These are phyloP conservation scores for Williopsis jadinii DNA, from an alignment of 1,139 yeast species.

Conservation along the genomic window DNA sequence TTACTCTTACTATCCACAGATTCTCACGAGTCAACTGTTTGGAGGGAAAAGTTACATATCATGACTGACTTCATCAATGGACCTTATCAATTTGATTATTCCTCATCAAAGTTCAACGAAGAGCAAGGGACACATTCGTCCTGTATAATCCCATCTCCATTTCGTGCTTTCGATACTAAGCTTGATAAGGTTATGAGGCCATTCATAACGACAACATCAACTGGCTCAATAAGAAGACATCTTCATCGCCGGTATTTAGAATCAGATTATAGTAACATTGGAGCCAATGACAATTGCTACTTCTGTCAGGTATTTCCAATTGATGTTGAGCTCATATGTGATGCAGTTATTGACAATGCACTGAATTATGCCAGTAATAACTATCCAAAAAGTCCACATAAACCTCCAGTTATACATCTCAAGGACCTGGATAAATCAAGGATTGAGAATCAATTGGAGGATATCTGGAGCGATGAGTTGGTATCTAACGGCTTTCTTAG, in stretches of 20 bases:
- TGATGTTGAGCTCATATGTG: slow-evolving; percentile 4
- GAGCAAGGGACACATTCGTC: slow-evolving; percentile 19
- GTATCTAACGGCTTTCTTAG: slow-evolving; percentile 3
- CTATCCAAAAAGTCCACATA: too few species aligned
- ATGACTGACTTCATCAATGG: slow-evolving; percentile 37
- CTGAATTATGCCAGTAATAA: too few species aligned
- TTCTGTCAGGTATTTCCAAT: slow-evolving; percentile 15
- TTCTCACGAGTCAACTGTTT: slow-evolving; percentile 30
- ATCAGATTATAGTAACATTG: too few species aligned
- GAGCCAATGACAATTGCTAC: slow-evolving; percentile 12
- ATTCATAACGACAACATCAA: too few species aligned
- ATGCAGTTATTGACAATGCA: too few species aligned
- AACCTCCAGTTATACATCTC: not conserved
- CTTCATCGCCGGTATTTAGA: not conserved
- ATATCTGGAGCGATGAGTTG: slow-evolving; percentile 22
- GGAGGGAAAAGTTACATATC: slow-evolving; percentile 34
- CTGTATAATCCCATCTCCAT: slow-evolving; percentile 13
- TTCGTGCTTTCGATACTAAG: slow-evolving; percentile 15
- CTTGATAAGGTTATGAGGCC: slow-evolving; percentile 8
- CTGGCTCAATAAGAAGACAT: slow-evolving; percentile 2
- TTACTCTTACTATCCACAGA: slow-evolving; percentile 33
- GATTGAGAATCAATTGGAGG: slow-evolving; percentile 15
- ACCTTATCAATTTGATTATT: slow-evolving; percentile 32
- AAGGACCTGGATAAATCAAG: slow-evolving; percentile 9
- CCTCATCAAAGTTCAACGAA: slow-evolving; percentile 21